Base-by-base conservation (phyloP, 2,329 filamentous ascomycete genomes). In the Sporothrix brasiliensis region DNA sequence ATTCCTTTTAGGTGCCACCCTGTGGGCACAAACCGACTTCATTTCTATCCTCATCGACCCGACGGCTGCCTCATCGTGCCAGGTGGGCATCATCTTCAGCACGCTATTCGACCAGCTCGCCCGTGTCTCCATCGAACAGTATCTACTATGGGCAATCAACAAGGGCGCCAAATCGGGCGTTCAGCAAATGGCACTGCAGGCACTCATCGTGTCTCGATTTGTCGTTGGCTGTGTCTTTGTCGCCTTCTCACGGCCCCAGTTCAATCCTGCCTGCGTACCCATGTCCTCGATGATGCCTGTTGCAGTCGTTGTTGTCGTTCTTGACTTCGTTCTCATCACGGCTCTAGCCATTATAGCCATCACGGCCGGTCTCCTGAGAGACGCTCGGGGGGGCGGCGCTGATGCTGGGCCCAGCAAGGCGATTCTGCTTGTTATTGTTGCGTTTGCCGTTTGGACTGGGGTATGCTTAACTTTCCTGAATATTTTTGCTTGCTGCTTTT, bases 51-150 rank as follows among this genome's bases (percentile, higher is more conserved):
- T 86, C 68, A 80, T 87, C 77, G 78, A 83, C 73, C 76, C 81
- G 47, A 77, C 77, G 44, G 81, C 82, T 44, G 71, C 78, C 21
- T 77, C 80, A 19, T 79, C 80, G 14, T 89, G 87, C 75, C 85
- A 87, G 76, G 77, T 85, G 68, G 80, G 82, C 69, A 79, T 87
- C 58, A 79, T 83, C 47, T 84, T 88, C 74, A 82, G 84, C 61
- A 81, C 85, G 10, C 74, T 83, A 30, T 87, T 88, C 77, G 87
- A 89, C 73, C 87, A 89, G 76, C 75, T 88, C 30, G 84, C 83
- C 21, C 82, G 87, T 66, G 78, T 85, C 66, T 80, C 83, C 49
- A 77, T 87, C 69, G 82, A 87, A 74, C 86, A 88, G 75, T 85
- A 83, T 70, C 76, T 88, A 5, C 73, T 86, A 56, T 88, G 85